phyloP scores from a whole-genome alignment of 2,329 filamentous ascomycete species.

The Fusarium mexicanum region DNA sequence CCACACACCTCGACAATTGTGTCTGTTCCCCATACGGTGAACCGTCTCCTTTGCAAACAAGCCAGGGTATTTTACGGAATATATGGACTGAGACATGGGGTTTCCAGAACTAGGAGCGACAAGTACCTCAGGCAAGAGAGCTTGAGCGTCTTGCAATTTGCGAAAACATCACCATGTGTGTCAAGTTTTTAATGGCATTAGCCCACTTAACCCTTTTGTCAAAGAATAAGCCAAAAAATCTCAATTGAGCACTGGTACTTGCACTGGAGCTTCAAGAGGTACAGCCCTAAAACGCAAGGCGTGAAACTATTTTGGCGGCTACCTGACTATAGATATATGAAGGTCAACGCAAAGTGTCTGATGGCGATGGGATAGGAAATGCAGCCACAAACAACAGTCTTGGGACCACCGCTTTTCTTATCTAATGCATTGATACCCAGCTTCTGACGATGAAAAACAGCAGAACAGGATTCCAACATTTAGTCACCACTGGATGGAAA shows the following conservation, averaged over 20 bases:
- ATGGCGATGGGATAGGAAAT: background rate
- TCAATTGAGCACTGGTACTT: conserved; percentile 28
- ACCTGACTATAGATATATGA: background rate
- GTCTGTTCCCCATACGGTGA: background rate
- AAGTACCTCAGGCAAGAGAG: background rate
- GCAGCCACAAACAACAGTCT: background rate
- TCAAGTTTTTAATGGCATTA: conserved; percentile 38
- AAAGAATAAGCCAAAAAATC: conserved; percentile 23
- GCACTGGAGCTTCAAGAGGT: background rate
- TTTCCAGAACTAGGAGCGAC: background rate
- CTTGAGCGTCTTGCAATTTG: conserved; percentile 16
- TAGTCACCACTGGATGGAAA: conserved; percentile 15
- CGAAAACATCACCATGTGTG: conserved; percentile 28
- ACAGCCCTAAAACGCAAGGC: background rate
- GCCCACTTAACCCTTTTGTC: conserved; percentile 35
- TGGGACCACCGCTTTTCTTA: background rate
- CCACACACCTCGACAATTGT: background rate
- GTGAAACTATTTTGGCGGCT: background rate
- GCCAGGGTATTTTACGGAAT: conserved; percentile 4
- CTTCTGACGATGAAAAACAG: conserved; percentile 11
- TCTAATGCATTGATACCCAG: conserved; percentile 28
- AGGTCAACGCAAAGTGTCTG: background rate
- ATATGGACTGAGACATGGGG: background rate
- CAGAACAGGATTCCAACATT: conserved; percentile 13
- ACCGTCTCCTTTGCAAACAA: background rate